Evolutionary conservation across 108 stramenopile genomes (phyloP).

Genomic region (Fistulifera pelliculosa): DNA sequence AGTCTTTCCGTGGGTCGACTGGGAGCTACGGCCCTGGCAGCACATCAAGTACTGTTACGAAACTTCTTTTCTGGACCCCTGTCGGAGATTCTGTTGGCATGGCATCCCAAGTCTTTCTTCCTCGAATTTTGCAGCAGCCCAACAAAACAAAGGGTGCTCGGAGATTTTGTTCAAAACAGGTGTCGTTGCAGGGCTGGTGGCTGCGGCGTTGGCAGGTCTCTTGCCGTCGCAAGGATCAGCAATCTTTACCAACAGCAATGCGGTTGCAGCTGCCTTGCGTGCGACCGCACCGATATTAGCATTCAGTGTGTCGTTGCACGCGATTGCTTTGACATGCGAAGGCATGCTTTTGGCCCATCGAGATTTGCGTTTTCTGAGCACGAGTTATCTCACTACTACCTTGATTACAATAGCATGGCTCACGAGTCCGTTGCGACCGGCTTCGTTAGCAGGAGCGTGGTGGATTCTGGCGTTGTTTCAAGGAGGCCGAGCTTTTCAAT

Average conservation of each 20-base stretch:
- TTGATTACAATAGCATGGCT: constrained; percentile 1
- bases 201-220: constrained; percentile 4
- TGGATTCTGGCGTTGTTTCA: constrained; percentile 13
- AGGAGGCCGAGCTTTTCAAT: constrained; percentile 8
- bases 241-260: constrained; percentile 1
- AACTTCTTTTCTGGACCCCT: constrained; percentile 13
- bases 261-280: constrained; percentile 1
- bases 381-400: constrained; percentile 7
- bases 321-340: constrained; percentile 11
- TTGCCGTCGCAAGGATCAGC: constrained; percentile 6
- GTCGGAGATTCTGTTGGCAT: constrained; percentile 12
- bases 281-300: constrained; percentile 9
- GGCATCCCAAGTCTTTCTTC: constrained; percentile 13
- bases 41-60: constrained; percentile 9
- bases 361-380: constrained; percentile 5
- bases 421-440: constrained; percentile 8
- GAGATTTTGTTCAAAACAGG: constrained; percentile 7
- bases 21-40: constrained; percentile 9
- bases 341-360: constrained; percentile 11
- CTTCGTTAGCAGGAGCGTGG: constrained; percentile 10
- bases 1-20: constrained; percentile 8
- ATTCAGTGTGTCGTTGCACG: constrained; percentile 13
- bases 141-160: constrained; percentile 6
- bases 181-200: constrained; percentile 8
- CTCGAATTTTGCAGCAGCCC: constrained; percentile 2